Evolutionary conservation across 2,329 filamentous ascomycete genomes (phyloP), one percentile per base, ranked within the genome.

Genomic region (Monosporascus sp.): DNA sequence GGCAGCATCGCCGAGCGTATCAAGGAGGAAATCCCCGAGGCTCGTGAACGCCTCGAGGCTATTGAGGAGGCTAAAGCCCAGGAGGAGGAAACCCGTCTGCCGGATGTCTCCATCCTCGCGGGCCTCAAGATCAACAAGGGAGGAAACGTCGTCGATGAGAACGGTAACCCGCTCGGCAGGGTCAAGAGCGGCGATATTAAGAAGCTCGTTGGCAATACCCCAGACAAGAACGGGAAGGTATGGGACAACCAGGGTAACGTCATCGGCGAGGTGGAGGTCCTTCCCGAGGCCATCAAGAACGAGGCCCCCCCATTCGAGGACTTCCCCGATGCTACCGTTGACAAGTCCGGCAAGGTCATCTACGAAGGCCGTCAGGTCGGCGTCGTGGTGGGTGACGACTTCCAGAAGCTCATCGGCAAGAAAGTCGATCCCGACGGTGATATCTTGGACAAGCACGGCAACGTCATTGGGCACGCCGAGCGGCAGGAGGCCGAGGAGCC

Each of bases 91-190:
- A 24, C 17, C 1, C 48, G 57, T 2, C 48, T 66, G 0, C 65
- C 67, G 7, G 49, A 65, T 37, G 54, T 69, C n/a, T 65, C 65
- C 17, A 65, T 63, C 47, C 71, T 75, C 14, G 68, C 68, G 46
- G 72, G 70, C 18, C 70, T 73, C 37, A 66, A 72, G 48, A 75
- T 78, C 50, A 74, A 72, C 62, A 72, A 76, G 55, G 60, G 65
- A 22, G 76, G 76, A 17, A 74, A 77, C 17, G 72, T 78, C 18
- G 64, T 78, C 38, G 74, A 78, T 53, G 65, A 72, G 11, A 61
- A 71, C 11, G 76, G 74, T 50, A 74, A 76, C 50, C 67, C 65
- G 8, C 62, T 78, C 43, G 75, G 75, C 51, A 74, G 66, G 55
- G 65, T 78, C 52, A 66, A 67, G 50, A 70, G 73, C 43, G 69